These are phyloP conservation scores for Tricholoma matsutake DNA, from an alignment of 768 basidiomycete genomes.

Conservation along the genomic window DNA sequence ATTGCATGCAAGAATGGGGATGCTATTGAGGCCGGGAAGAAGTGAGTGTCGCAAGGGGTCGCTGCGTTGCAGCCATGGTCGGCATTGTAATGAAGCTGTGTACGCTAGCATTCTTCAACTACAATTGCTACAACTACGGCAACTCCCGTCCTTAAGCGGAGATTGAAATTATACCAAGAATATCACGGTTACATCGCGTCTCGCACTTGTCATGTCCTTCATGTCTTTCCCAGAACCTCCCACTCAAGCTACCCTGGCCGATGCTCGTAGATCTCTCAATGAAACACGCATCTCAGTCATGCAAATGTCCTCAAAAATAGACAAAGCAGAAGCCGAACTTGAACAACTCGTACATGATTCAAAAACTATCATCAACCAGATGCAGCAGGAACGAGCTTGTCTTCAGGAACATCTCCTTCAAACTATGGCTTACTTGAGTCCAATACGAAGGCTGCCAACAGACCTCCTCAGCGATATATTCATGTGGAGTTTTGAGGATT, in stretches of 20 bases:
- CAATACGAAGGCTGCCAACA: constrained; percentile 65
- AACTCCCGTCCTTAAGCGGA: no score
- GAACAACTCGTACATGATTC: constrained; percentile 56
- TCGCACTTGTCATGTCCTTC: constrained; percentile 23
- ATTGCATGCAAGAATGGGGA: constrained; percentile 98
- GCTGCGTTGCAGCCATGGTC: no score
- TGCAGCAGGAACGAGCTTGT: constrained; percentile 45
- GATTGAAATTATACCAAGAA: constrained; percentile 10
- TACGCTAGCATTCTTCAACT: no score
- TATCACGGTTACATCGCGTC: constrained; percentile 1
- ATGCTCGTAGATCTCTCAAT: constrained; percentile 49
- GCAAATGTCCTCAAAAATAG: constrained; percentile 45
- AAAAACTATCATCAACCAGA: constrained; percentile 48
- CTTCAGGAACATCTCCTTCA: constrained; percentile 48
- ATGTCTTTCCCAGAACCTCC: constrained; percentile 52
- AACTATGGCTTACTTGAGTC: constrained; percentile 66
- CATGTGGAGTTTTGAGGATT: constrained; percentile 60
- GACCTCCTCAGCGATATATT: constrained; percentile 78
- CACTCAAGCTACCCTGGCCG: constrained; percentile 47
- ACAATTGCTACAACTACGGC: no score
- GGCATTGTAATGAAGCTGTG: no score
- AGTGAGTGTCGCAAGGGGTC: constrained; percentile 47
- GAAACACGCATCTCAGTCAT: constrained; percentile 28
- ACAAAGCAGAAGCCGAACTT: constrained; percentile 51
- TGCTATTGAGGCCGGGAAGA: constrained; percentile 79